Base-by-base conservation (phyloP, 2,329 filamentous ascomycete species). In the Pseudogymnoascus sp. region DNA sequence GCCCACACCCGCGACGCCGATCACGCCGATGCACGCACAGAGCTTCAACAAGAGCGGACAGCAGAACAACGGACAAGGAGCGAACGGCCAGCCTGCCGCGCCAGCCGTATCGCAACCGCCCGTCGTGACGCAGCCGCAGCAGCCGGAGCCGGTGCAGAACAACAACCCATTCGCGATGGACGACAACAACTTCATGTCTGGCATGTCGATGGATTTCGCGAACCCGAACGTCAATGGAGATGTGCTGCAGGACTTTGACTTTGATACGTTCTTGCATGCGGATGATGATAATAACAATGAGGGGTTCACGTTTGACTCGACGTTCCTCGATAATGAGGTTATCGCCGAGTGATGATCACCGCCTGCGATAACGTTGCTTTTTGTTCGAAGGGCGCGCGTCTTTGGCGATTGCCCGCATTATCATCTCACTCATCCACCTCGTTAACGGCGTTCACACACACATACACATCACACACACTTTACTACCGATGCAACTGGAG, bases 231-330 rank as follows among this genome's bases (percentile, higher is more conserved):
- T 77, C 64, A 78, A 79, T 5, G 74, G 74, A 61, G 80, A 87
- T 69, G 84, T 87, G 36, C 76, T 88, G 58, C 84, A 83, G 67
- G 85, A 86, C 66, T 88, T 88, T 68, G 85, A 88, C 66, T 83
- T 88, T 67, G 85, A 88, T 72, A 86, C 85, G 1, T 88, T 88
- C 76, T 75, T 88, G 6, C 83, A 87, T 65, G 79, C 82, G 62
- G 79, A 81, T 63, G 80, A 80, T 55, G 79, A 78, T 40, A 75
- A 76, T 42, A 72, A 74, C 45, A 72, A 69, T 55, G 64, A 70
- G 4, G 18, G 18, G 18, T 87, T 87, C 65, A 82, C 82, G 72
- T 87, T 87, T 68, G 75, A 75, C 64, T 72, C 77, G 3, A n/a
- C 35, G 3, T 33, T 58, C n/a, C 7, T 29, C 12, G 48, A 58